Evolutionary conservation across 768 basidiomycete species (phyloP).

Genomic region (Crassisporium funariophilum): DNA sequence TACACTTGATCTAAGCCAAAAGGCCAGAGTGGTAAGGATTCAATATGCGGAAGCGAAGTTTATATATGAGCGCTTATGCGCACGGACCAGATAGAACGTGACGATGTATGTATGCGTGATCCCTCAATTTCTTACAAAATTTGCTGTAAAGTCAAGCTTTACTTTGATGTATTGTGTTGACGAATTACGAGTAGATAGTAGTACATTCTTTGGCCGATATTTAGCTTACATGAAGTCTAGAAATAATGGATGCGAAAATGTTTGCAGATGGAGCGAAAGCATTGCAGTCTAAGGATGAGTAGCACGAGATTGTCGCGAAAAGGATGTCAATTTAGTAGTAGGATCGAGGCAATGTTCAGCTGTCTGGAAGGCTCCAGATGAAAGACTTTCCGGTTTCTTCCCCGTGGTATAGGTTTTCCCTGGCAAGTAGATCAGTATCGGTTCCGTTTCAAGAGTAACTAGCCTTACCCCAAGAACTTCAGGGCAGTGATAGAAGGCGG

Average conservation of each 20-base stretch:
- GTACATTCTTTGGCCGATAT: too few species aligned
- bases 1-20: constrained; percentile 98
- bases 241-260: too few species aligned
- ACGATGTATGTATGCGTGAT: too few species aligned
- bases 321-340: neutral
- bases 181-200: too few species aligned
- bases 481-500: constrained; percentile 72
- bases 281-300: neutral
- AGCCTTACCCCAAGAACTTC: constrained; percentile 73
- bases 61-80: constrained; percentile 31
- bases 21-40: constrained; percentile 84
- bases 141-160: too few species aligned
- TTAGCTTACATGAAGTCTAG: too few species aligned
- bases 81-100: too few species aligned
- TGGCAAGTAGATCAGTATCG: constrained; percentile 22
- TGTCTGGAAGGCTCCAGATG: constrained; percentile 58
- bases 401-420: constrained; percentile 65
- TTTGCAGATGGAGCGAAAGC: too few species aligned
- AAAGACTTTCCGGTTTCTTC: constrained; percentile 63
- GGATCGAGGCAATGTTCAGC: constrained; percentile 17
- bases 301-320: neutral
- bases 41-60: constrained; percentile 4
- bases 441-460: neutral
- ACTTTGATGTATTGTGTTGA: too few species aligned
- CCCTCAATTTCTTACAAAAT: too few species aligned